Evolutionary conservation across 139 green algal genomes (phyloP).

Genomic region (Chlamydomonas applanata): DNA sequence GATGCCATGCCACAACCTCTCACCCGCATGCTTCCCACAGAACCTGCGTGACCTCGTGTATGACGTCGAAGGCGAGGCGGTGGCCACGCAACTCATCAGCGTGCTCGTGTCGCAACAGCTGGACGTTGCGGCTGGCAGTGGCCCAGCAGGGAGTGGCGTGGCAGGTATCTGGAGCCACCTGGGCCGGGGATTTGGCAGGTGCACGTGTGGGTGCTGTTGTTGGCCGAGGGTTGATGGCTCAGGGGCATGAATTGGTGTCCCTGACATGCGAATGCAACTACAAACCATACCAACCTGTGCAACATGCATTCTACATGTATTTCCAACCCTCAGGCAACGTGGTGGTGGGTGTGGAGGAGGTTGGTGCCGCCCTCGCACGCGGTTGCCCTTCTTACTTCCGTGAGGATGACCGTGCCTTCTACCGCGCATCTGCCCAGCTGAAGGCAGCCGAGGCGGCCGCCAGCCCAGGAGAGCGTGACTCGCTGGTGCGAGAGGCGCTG

Average conservation of each 20-base stretch:
- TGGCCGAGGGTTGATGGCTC: too few relatives aligned
- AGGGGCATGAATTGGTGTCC: too few relatives aligned
- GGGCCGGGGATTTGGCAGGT: too few relatives aligned
- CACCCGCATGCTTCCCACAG: conserved; percentile 2
- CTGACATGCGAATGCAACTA: too few relatives aligned
- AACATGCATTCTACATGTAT: too few relatives aligned
- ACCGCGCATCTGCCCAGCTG: conserved; percentile 55
- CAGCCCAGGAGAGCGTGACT: conserved; percentile 47
- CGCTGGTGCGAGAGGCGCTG: conserved; percentile 55
- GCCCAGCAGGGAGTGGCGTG: too few relatives aligned
- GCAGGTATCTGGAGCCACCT: too few relatives aligned
- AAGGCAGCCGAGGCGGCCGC: conserved; percentile 54
- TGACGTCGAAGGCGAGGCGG: conserved; percentile 50
- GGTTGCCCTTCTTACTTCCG: conserved; percentile 76
- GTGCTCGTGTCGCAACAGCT: conserved; percentile 69
- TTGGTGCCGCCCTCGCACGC: conserved; percentile 58
- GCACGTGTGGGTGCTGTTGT: too few relatives aligned
- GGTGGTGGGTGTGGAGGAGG: conserved; percentile 44
- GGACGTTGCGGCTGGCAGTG: conserved; percentile 16
- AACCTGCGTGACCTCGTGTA: conserved; percentile 64
- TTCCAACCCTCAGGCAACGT: conserved; percentile 7
- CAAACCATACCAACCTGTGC: too few relatives aligned
- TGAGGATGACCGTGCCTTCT: conserved; percentile 75
- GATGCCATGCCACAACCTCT: too few relatives aligned
- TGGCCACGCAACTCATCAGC: conserved; percentile 63